These are phyloP conservation scores for Thermomyces lanuginosus DNA, from an alignment of 2,329 filamentous ascomycete genomes.

Conservation along the genomic window DNA sequence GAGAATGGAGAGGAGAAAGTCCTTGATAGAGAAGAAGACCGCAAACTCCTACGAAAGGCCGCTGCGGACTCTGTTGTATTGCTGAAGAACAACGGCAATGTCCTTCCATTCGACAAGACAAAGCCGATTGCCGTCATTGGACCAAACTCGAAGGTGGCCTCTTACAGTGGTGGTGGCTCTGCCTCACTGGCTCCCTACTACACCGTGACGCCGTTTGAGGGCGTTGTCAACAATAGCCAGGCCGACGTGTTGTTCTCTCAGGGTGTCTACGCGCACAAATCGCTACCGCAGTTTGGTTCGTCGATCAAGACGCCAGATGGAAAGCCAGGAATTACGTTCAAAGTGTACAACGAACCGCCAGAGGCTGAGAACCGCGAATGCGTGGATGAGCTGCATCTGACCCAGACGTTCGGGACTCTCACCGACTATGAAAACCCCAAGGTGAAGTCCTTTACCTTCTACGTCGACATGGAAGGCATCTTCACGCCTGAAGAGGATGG, in stretches of 20 bases:
- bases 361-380: conserved; percentile 30
- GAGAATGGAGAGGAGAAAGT: conserved; percentile 39
- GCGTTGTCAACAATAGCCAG: conserved; percentile 21
- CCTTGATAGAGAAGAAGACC: conserved; percentile 44
- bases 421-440: conserved; percentile 41
- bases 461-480: conserved; percentile 44
- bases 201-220: conserved; percentile 29
- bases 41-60: conserved; percentile 46
- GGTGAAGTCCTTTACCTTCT: conserved; percentile 38
- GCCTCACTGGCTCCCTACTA: conserved; percentile 37
- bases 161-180: conserved; percentile 47
- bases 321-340: conserved; percentile 44
- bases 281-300: conserved; percentile 43
- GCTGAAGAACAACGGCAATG: conserved; percentile 51
- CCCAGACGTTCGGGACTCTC: conserved; percentile 30
- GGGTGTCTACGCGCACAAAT: conserved; percentile 49
- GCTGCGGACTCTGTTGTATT: conserved; percentile 56
- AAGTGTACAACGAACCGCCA: conserved; percentile 45
- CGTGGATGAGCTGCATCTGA: conserved; percentile 36
- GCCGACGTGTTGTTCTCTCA: conserved; percentile 36
- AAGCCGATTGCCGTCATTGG: conserved; percentile 38
- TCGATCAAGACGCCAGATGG: conserved; percentile 37
- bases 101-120: conserved; percentile 40
- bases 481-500: conserved; percentile 45
- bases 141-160: conserved; percentile 34